Base-by-base conservation (phyloP, 2,329 filamentous ascomycete species). In the Sordariomycetes sp. region DNA sequence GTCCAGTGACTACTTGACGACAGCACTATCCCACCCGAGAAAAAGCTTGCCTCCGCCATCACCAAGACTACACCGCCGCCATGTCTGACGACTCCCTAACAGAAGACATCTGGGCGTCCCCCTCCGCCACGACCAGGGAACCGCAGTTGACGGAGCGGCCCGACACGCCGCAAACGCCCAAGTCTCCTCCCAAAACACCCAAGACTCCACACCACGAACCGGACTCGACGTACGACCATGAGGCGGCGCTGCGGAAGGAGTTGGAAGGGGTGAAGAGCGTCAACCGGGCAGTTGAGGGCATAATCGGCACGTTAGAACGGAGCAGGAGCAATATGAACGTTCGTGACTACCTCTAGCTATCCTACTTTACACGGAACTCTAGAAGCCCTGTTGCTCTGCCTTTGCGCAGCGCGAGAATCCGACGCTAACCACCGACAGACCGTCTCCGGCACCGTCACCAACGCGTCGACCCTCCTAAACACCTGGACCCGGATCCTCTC, bases 401-500 rank as follows among this genome's bases (percentile, higher is more conserved):
- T 4, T 6, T 50, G 6, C 20, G 6, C 22, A 22, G 6, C 12
- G 22, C 3, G n/a, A 50, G 20, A 22, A 50, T 2, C 45, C n/a
- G n/a, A 17, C 12, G 17, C 39, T 34, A 34, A 34, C 24, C 25
- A 20, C n/a, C n/a, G 12, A 4, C 55, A 89, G 87, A 95, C 87
- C 25, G 91, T 97, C 39, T 87, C 87, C 57, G 80, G 81, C 60
- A 96, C 94, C 2, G 90, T 97, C 50, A 80, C 81, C 62, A 92
- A 91, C 57, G 90, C 94, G 3, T 95, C 91, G 15, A 88, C 87
- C 1, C 80, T 99, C 15, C 83, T 99, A 35, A 90, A 95, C 65
- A 95, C 91, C 17, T 99, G 92, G 92, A 95, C 90, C 10, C 85
- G 90, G 56, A 96, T 99, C 62, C 81, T 99, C 13, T 94, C 90